Evolutionary conservation across 805 yeast species (phyloP), one percentile per base, ranked within the genome.

Genomic region (Starmerella khaoyaiensis): DNA sequence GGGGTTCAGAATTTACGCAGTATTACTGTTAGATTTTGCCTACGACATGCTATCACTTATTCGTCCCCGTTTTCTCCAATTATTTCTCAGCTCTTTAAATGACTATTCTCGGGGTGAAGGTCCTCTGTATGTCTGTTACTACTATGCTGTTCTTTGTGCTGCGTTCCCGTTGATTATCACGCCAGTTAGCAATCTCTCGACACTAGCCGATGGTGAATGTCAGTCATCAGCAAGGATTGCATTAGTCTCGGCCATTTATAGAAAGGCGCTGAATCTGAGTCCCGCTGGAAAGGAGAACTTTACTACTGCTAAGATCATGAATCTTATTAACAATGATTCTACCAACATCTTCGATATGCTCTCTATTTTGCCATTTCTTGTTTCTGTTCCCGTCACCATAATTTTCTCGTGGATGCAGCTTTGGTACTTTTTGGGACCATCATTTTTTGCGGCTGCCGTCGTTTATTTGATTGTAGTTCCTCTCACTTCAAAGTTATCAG

Each of bases 331-430:
- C 15, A 86, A 79, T 22, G 95, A 83, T 60, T 74, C 79, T 10
- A 60, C 62, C 33, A 64, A 79, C 44, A 60, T 82, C 21, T 79
- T 75, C 51, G 74, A 71, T 26, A 58, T 79, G 16, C 71, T 77
- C 19, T 87, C 80, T 56, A 75, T 77, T 58, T 72, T 86, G 42
- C 81, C 81, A 50, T 68, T 82, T 29, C 65, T 82, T 34, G 80
- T 94, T 84, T 82, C 94, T 1, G 95, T 94, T 31, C 97, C 97
- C 1, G 78, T 84, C 61, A 96, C 84, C 60, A 72, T 87, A 48
- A 52, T 71, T 21, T 61, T 87, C 36, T 86, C 96, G 64, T 67
- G 87, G 46, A 59, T 68, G 40, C 79, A 90, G 3, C 65, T 87
- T 36, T 72, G 84, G 57, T 69, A 71, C 2, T 59, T 87, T 35